Evolutionary conservation across 208 protist species (phyloP).

Genomic region (Wallacemonas sp.): DNA sequence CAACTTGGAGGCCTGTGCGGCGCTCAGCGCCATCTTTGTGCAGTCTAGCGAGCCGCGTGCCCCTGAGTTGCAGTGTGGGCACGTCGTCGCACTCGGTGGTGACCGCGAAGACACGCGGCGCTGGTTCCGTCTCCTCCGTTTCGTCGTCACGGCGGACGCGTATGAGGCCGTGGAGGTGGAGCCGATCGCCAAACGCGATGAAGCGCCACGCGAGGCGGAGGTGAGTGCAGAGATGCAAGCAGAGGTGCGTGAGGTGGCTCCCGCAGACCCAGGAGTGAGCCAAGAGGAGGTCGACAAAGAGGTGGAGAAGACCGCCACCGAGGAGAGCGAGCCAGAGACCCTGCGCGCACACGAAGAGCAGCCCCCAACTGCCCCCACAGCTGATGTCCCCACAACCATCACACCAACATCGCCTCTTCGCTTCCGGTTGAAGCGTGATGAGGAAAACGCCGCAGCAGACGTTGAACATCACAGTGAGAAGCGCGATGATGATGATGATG

Average conservation of each 20-base stretch:
- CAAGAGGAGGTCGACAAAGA: no score
- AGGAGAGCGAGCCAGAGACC: no score
- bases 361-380: no score
- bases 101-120: background rate
- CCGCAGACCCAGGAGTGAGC: no score
- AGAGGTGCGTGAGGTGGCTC: no score
- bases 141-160: constrained; percentile 68
- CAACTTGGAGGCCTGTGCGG: constrained; percentile 34
- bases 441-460: no score
- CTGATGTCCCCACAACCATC: no score
- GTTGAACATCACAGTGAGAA: background rate
- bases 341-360: no score
- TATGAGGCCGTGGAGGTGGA: constrained; percentile 58
- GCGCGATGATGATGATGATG: background rate
- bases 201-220: background rate
- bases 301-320: no score
- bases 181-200: background rate
- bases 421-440: no score
- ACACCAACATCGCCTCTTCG: no score
- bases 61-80: constrained; percentile 48
- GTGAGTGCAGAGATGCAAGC: background rate
- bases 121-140: constrained; percentile 47
- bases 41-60: constrained; percentile 5
- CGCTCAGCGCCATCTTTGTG: constrained; percentile 18
- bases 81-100: constrained; percentile 33